A percentile compares a stretch with the other conserved stretches of the same genome.
Evolutionary conservation across 2,329 filamentous ascomycete species (phyloP).

Genomic region (Trichoderma sp.): DNA sequence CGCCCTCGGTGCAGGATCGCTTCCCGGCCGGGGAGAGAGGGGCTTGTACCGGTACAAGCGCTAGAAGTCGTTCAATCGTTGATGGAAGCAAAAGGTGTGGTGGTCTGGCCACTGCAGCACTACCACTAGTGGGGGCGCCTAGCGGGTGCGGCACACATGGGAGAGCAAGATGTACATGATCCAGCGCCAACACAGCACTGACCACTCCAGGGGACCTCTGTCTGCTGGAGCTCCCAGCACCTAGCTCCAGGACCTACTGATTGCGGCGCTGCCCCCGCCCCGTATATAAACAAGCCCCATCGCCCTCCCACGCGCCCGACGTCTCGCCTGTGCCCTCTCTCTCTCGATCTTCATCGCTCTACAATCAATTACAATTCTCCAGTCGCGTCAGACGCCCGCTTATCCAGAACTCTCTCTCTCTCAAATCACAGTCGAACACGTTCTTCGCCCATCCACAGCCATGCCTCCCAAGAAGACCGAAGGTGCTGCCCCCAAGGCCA

Average conservation of each 20-base stretch:
- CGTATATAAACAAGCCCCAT: conserved; percentile 62
- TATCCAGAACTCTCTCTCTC: conserved; percentile 28
- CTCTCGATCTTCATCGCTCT: conserved; percentile 36
- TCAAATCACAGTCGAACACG: conserved; percentile 28
- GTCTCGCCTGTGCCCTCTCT: conserved; percentile 34
- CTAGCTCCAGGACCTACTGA: conserved; percentile 45
- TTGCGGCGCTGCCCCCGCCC: conserved; percentile 57
- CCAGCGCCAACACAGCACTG: background rate
- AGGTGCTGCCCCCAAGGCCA: conserved; percentile 44
- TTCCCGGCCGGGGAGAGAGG: conserved; percentile 18
- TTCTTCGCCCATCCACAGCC: conserved; percentile 32
- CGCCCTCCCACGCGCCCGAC: conserved; percentile 54
- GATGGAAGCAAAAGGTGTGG: conserved; percentile 5
- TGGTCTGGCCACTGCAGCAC: background rate
- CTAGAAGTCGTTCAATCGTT: background rate
- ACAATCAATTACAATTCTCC: conserved; percentile 15
- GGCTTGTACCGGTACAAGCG: conserved; percentile 12
- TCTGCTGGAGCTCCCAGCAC: background rate
- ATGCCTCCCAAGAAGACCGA: conserved; percentile 64
- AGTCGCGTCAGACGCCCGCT: conserved; percentile 28
- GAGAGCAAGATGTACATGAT: background rate
- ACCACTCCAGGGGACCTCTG: background rate
- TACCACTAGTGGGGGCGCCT: background rate
- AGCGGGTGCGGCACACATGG: background rate
- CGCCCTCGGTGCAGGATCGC: conserved; percentile 10